Conservation (phyloP, 768 basidiomycete genomes). For the Lactifluus volemus region DNA sequence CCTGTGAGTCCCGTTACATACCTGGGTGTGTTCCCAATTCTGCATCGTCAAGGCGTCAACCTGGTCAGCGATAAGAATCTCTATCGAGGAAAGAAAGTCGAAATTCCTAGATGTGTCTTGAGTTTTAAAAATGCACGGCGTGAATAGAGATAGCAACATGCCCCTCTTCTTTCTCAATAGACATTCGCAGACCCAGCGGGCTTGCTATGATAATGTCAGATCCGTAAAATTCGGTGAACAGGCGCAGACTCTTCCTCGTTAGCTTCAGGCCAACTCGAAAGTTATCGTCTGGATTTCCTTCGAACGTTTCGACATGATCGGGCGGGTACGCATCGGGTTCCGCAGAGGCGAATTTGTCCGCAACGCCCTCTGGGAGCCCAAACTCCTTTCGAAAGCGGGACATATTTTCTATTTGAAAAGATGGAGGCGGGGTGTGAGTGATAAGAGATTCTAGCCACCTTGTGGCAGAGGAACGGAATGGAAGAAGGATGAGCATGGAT, state of each 20-base stretch:
- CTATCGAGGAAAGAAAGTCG: slow-evolving; percentile 91
- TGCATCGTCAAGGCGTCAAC: slow-evolving; percentile 93
- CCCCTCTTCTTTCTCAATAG: slow-evolving; percentile 95
- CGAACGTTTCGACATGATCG: slow-evolving; percentile 91
- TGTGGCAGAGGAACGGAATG: slow-evolving; percentile 84
- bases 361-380: slow-evolving; percentile 63
- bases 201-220: slow-evolving; percentile 91
- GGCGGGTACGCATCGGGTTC: slow-evolving; percentile 69
- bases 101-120: slow-evolving; percentile 45
- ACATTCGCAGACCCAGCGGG: slow-evolving; percentile 83
- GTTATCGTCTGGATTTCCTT: slow-evolving; percentile 94
- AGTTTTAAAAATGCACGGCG: neutral
- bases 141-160: slow-evolving; percentile 31
- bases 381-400: slow-evolving; percentile 78
- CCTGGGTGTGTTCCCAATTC: slow-evolving; percentile 98
- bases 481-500: slow-evolving; percentile 83
- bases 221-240: slow-evolving; percentile 85
- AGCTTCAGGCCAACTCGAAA: slow-evolving; percentile 90
- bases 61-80: slow-evolving; percentile 86
- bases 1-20: slow-evolving; percentile 26
- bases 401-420: slow-evolving; percentile 83
- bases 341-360: slow-evolving; percentile 72
- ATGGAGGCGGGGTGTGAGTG: slow-evolving; percentile 59
- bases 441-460: slow-evolving; percentile 77
- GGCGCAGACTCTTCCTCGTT: slow-evolving; percentile 84